Evolutionary conservation across 2,329 filamentous ascomycete species (phyloP).

Genomic region (Calonectria honghensis): DNA sequence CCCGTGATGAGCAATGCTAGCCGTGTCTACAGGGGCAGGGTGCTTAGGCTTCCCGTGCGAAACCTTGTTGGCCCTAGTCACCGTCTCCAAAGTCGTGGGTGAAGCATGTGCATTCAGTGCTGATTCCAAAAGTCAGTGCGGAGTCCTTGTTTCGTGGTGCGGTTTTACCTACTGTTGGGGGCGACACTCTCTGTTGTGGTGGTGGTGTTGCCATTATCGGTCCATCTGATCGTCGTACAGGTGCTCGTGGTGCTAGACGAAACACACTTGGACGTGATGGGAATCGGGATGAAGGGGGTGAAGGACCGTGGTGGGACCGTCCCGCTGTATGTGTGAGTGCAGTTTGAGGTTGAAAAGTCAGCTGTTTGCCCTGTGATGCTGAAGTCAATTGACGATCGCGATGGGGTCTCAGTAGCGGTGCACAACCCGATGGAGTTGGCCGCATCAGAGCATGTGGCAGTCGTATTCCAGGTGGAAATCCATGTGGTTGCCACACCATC

Average conservation of each 20-base stretch:
- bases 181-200: constrained; percentile 36
- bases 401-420: constrained; percentile 33
- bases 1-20: constrained; percentile 36
- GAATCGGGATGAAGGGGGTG: constrained; percentile 36
- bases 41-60: constrained; percentile 34
- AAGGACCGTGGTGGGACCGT: constrained; percentile 40
- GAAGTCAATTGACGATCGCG: constrained; percentile 41
- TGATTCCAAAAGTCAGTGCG: constrained; percentile 33
- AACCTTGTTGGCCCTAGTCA: constrained; percentile 41
- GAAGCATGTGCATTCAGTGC: constrained; percentile 18
- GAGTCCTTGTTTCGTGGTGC: neutral
- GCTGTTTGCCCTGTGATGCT: constrained; percentile 9
- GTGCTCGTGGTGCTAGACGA: constrained; percentile 48
- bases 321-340: constrained; percentile 24
- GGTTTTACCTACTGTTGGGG: constrained; percentile 43
- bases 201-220: constrained; percentile 32
- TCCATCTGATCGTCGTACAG: constrained; percentile 45
- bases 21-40: constrained; percentile 48
- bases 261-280: constrained; percentile 48
- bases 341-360: constrained; percentile 40
- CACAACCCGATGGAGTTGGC: constrained; percentile 41
- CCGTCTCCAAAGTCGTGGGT: constrained; percentile 50
- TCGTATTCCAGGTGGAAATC: constrained; percentile 39
- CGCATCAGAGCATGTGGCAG: constrained; percentile 27
- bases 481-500: constrained; percentile 15